Conservation (phyloP, 108 stramenopile species). For the Nannochloropsis gaditana region DNA sequence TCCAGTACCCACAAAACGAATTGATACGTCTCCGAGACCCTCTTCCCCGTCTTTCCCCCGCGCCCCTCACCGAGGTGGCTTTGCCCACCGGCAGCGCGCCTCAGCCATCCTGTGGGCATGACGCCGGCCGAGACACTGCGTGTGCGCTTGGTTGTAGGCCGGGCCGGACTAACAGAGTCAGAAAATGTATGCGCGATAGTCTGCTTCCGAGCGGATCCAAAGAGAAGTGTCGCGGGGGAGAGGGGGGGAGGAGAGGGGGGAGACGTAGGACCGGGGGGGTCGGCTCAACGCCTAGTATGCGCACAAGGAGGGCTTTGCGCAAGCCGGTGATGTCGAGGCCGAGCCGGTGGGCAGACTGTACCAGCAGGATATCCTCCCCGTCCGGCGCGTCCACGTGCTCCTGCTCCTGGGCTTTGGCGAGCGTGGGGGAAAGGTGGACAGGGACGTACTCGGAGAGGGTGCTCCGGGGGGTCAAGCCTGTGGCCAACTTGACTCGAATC, state of each 20-base stretch:
- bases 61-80: neutral
- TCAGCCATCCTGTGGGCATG: neutral
- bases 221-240: neutral
- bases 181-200: neutral
- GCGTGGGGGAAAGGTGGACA: neutral
- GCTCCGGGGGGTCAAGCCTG: neutral
- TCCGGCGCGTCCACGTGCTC: neutral
- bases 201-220: neutral
- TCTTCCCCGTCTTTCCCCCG: neutral
- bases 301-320: neutral
- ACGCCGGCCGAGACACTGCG: neutral
- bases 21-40: neutral
- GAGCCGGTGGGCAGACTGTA: neutral
- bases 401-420: neutral
- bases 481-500: neutral
- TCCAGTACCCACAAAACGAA: conserved; percentile 8
- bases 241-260: neutral
- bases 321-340: neutral
- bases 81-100: neutral
- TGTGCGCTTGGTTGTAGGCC: neutral
- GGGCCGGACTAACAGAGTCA: neutral
- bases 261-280: neutral
- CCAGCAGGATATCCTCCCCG: neutral
- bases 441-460: neutral
- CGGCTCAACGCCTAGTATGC: neutral